Evolutionary conservation across 345 rosid species (phyloP), one percentile per base, ranked within the genome.

Genomic region (Alliaria petiolata): DNA sequence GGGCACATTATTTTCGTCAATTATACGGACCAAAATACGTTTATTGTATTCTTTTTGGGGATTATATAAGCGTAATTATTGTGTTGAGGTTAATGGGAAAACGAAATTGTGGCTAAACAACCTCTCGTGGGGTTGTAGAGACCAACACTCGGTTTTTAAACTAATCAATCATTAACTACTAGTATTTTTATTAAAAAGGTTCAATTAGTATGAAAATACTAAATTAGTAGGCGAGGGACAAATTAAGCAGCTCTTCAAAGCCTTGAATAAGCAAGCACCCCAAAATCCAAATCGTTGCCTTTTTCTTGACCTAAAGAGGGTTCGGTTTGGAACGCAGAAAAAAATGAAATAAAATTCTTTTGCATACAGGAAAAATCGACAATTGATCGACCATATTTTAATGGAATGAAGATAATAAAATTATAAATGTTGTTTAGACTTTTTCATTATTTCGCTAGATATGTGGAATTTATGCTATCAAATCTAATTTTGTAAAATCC

Each of bases 231-330:
- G 1, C 2, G 36, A 6, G 19, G 20, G 34, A 62, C 67, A 71
- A 65, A 36, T 40, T 45, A 65, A 74, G 55, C 79, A 69, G 33
- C 86, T 79, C 69, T 85, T 76, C 78, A 58, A 75, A 60, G 70
- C 31, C 35, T 46, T 67, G 56, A 71, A 70, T 39, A 34, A 22
- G 22, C 52, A 74, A n/a, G n/a, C n/a, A n/a, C n/a, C n/a, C 76
- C 61, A n/a, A n/a, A n/a, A n/a, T n/a, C 36, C 78, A 78, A 60
- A 68, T 52, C 71, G 0, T 72, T 65, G 20, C 40, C 52, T 14
- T 65, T n/a, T 52, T 43, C 69, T 17, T 60, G 9, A 10, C 59
- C 11, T 40, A 31, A 38, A 67, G 46, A n/a, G 38, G 57, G 26
- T 54, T 63, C 8, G 49, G 15, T 28, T 46, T 26, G 13, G 34